phyloP scores from a whole-genome alignment of 2,329 filamentous ascomycete genomes.

The Monosporascus sp. region DNA sequence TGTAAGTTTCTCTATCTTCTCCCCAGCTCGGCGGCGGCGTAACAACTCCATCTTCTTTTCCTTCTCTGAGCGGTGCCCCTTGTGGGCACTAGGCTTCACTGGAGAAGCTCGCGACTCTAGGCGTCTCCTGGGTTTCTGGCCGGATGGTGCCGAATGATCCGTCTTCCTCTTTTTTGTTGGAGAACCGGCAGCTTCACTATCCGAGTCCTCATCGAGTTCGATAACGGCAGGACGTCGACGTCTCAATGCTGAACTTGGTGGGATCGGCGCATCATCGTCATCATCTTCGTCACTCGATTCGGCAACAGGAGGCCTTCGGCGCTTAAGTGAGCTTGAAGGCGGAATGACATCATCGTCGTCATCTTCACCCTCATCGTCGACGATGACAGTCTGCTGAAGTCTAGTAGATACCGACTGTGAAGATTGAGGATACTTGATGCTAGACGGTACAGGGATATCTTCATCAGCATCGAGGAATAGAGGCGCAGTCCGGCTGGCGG shows the following conservation, averaged over 20 bases:
- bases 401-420: slow-evolving; percentile 26
- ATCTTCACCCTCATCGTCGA: slow-evolving; percentile 13
- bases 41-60: slow-evolving; percentile 36
- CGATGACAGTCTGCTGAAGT: slow-evolving; percentile 17
- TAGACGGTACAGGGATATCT: slow-evolving; percentile 2
- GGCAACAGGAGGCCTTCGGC: not conserved
- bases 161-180: slow-evolving; percentile 24
- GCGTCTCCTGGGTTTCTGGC: slow-evolving; percentile 1
- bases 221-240: slow-evolving; percentile 10
- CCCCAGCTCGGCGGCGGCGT: slow-evolving; percentile 32
- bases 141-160: slow-evolving; percentile 3
- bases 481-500: not conserved
- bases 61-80: slow-evolving; percentile 29
- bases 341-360: slow-evolving; percentile 5
- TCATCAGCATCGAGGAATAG: slow-evolving; percentile 3
- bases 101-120: slow-evolving; percentile 12
- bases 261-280: slow-evolving; percentile 9
- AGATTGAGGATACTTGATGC: slow-evolving; percentile 12
- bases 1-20: slow-evolving; percentile 31
- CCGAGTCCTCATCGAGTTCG: slow-evolving; percentile 17
- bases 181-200: slow-evolving; percentile 16
- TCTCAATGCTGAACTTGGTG: slow-evolving; percentile 6
- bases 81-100: slow-evolving; percentile 11
- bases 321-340: slow-evolving; percentile 2
- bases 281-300: slow-evolving; percentile 3